Evolutionary conservation across 2,329 filamentous ascomycete species (phyloP), one percentile per base, ranked within the genome.

Genomic region (Monilinia vaccinii-corymbosi): DNA sequence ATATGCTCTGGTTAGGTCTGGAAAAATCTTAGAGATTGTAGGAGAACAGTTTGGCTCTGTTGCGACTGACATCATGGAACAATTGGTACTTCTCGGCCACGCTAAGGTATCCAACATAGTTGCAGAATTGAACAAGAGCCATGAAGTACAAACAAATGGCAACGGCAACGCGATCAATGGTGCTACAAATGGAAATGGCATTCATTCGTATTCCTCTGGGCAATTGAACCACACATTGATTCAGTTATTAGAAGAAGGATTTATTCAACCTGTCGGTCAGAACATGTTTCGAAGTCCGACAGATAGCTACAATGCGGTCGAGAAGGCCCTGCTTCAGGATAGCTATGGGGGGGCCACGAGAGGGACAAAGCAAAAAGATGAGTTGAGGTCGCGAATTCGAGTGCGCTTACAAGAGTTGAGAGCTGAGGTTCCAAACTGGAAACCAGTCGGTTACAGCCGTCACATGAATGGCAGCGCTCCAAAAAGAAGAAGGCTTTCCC

Each of bases 1-100:
- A 64, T 97, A 97, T 75, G 86, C 86, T 66, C 79, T 97, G 47
- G 78, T 92, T 42, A 88, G 94, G 61, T 83, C 84, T 4, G 91
- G 91, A 47, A 94, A 91, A 74, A 88, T 96, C 44, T 76, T 94
- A 32, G 83, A 91, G 64, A 78, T 90, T 62, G 81, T 94, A 47
- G 85, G 91, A 66, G 81, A 80, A 38, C 83, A 87, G 66, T 87
- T 91, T 71, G 93, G 92, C 21, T 76, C 79, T n/a, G 81, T 85
- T 63, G 91, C 91, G 34, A 83, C 85, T 60, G 83, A 86, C 63
- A 78, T 97, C 44, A 81, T 94, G 61, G 84, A 89, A 67, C 87
- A 86, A 34, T 76, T 97, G 46, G 76, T 96, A 62, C 79, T 86
- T 59, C 79, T 92, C 21, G 93, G 93, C 1, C 88, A 94, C 74